phyloP scores from a whole-genome alignment of 176 grass and related monocot species.

The Eragrostis nindensis region DNA sequence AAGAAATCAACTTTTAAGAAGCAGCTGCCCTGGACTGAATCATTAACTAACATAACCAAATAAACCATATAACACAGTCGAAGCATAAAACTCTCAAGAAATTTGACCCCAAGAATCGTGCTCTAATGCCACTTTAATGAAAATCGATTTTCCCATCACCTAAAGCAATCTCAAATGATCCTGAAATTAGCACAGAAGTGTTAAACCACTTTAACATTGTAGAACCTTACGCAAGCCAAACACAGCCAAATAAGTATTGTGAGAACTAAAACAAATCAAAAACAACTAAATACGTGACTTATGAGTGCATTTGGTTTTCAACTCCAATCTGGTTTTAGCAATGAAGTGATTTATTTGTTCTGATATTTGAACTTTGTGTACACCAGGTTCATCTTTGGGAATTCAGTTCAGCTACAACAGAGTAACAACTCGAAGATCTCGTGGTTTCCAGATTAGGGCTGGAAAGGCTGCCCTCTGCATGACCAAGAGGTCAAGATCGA shows the following conservation, averaged over 20 bases:
- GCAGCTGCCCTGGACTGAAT: not conserved
- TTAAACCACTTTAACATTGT: constrained; percentile 22
- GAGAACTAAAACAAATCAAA: constrained; percentile 5
- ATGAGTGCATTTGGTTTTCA: not conserved
- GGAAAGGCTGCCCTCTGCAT: constrained; percentile 74
- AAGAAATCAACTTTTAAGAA: constrained; percentile 7
- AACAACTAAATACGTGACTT: not conserved
- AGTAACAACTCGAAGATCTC: constrained; percentile 55
- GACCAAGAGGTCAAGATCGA: constrained; percentile 88
- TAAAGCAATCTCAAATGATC: not conserved
- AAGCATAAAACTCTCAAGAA: not conserved
- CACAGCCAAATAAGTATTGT: not conserved
- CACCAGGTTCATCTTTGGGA: constrained; percentile 66
- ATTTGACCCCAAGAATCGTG: not conserved
- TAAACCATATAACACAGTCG: constrained; percentile 13
- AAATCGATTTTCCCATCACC: not conserved
- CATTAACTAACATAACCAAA: not conserved
- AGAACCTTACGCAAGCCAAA: not conserved
- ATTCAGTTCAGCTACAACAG: constrained; percentile 67
- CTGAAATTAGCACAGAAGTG: not conserved
- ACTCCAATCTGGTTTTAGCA: not conserved
- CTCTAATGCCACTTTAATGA: not conserved
- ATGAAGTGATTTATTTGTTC: not conserved
- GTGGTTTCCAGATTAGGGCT: constrained; percentile 76
- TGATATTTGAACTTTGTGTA: constrained; percentile 33